Base-by-base conservation (phyloP, 352 stramenopile species). In the Thalassiosira livingstoniorum region DNA sequence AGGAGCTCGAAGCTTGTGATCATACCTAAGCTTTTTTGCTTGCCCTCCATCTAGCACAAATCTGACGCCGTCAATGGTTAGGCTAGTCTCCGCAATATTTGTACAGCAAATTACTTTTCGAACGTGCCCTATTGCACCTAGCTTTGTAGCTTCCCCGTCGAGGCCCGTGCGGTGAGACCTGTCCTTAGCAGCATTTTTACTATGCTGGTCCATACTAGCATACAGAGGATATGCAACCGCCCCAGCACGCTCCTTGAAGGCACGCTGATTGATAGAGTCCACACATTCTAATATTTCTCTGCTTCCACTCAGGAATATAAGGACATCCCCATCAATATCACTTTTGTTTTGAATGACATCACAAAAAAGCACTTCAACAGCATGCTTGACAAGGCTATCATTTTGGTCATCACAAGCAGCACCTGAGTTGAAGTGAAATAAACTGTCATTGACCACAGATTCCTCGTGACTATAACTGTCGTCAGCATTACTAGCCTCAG, bases 61-160 rank as follows among this genome's bases (percentile, higher is more conserved):
- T 7, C 88, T 82, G 23, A 98, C 95, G 78, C 98, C 96, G 29
- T 98, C 95, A 51, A 99, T 98, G 0, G 97, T 99, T 11, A 99
- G 83, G 37, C 2, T 43, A 64, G 70, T 64, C n/a, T 29, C 25
- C 32, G 5, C 55, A 47, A 66, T 66, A n/a, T 66, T 66, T 4
- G 58, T 66, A 27, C 58, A 66, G n/a, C 58, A 66, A 15, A 66
- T 66, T 2, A 66, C 58, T 27, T 66, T 66, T 10, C 58, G 18
- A 7, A 63, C 4, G 47, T 66, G n/a, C 31, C 29, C 13, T 43
- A 5, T 2, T 15, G 34, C 3, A 21, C 47, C 31, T 29, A 47
- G 5, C 29, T 66, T 13, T 5, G 29, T 47, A n/a, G n/a, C n/a
- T 66, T 66, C 58, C 43, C 29, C 47, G 34, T 66, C 58, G 29